Evolutionary conservation across 169 alveolate species (phyloP).

Genomic region (Plasmodium yoelii): DNA sequence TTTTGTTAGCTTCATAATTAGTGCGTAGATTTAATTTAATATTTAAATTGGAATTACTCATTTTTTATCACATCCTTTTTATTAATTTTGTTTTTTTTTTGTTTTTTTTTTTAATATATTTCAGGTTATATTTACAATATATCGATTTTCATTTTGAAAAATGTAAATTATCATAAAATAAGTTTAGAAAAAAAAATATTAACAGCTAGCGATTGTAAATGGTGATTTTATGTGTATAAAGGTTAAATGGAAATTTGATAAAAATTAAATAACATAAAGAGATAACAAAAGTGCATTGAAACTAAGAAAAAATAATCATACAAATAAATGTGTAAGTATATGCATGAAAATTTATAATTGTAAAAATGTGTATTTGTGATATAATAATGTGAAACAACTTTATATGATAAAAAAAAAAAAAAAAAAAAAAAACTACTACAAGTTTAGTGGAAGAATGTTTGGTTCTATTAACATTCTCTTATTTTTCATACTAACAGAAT

Average conservation of each 20-base stretch:
- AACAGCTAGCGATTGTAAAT: too few relatives aligned
- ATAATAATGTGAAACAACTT: not conserved
- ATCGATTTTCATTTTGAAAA: too few relatives aligned
- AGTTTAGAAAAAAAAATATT: too few relatives aligned
- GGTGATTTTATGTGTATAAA: too few relatives aligned
- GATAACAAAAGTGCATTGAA: not conserved
- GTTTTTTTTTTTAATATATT: not conserved
- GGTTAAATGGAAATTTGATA: not conserved
- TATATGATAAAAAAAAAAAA: conserved; percentile 1
- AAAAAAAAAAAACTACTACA: conserved; percentile 17
- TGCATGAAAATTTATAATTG: too few relatives aligned
- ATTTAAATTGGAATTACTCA: conserved; percentile 5
- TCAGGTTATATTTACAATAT: not conserved
- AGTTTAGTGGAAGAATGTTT: conserved; percentile 22
- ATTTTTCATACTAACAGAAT: not conserved
- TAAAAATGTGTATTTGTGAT: too few relatives aligned
- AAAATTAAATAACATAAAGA: not conserved
- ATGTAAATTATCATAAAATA: too few relatives aligned
- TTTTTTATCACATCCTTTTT: conserved; percentile 2
- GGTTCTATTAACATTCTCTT: conserved; percentile 32
- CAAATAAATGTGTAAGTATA: not conserved
- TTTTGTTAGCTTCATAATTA: not conserved
- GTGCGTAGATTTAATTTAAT: conserved; percentile 3
- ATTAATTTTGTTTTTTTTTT: not conserved
- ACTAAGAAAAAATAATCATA: not conserved